These are phyloP conservation scores for Aspergillus sojae DNA, from an alignment of 2,329 filamentous ascomycete genomes.

Conservation along the genomic window DNA sequence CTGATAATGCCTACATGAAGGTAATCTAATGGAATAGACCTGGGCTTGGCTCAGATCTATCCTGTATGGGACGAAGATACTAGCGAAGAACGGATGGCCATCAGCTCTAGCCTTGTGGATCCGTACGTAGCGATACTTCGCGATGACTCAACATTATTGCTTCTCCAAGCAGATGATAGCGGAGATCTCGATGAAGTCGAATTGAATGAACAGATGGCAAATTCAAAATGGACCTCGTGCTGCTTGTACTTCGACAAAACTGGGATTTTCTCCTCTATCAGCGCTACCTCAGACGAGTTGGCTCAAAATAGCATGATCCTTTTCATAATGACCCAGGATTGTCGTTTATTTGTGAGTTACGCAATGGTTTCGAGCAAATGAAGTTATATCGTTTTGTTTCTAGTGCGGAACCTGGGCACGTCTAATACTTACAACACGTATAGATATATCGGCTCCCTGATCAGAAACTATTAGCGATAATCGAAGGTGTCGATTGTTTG, in stretches of 20 bases:
- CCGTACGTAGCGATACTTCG: conserved; percentile 81
- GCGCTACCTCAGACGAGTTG: conserved; percentile 19
- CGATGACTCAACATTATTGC: conserved; percentile 77
- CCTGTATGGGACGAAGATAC: conserved; percentile 91
- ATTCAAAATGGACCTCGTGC: conserved; percentile 77
- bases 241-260: conserved; percentile 75
- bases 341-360: conserved; percentile 69
- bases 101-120: conserved; percentile 82
- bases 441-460: conserved; percentile 78
- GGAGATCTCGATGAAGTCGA: conserved; percentile 85
- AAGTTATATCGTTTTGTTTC: background rate
- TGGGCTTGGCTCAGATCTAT: conserved; percentile 86
- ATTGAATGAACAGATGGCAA: conserved; percentile 59
- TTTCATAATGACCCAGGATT: conserved; percentile 76
- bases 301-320: conserved; percentile 62
- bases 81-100: conserved; percentile 71
- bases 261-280: conserved; percentile 55
- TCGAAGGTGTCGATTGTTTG: conserved; percentile 76
- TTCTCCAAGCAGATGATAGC: conserved; percentile 77
- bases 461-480: conserved; percentile 71
- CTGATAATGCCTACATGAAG: conserved; percentile 5
- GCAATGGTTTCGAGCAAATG: background rate
- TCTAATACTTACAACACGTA: conserved; percentile 8
- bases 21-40: conserved; percentile 56
- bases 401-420: background rate